Conservation (phyloP, 1,139 yeast species). For the Geotrichum carabidarum region DNA sequence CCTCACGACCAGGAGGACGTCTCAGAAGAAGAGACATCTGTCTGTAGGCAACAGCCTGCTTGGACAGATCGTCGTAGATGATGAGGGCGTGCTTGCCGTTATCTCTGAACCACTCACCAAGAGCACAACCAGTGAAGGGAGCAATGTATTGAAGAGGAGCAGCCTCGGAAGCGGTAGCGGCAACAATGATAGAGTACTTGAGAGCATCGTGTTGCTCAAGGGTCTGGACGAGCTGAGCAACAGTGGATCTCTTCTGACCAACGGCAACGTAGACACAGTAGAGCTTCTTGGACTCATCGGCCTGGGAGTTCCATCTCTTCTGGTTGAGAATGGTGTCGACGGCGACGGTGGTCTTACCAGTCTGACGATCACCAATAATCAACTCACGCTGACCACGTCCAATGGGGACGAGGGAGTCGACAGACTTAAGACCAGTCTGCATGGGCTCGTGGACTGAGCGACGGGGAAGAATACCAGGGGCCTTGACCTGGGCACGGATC, state of each 20-base stretch:
- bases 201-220: constrained; percentile 97
- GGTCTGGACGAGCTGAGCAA: constrained; percentile 98
- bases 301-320: constrained; percentile 95
- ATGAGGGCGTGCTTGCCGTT: constrained; percentile 97
- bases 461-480: constrained; percentile 99
- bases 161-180: constrained; percentile 99
- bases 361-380: constrained; percentile 99
- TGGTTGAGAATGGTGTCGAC: constrained; percentile 97
- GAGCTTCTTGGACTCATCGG: constrained; percentile 93
- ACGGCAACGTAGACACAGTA: constrained; percentile 99
- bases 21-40: constrained; percentile 95
- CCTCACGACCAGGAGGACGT: constrained; percentile 97
- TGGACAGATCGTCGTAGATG: constrained; percentile 95
- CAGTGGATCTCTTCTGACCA: constrained; percentile 99
- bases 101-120: constrained; percentile 99
- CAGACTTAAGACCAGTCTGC: constrained; percentile 99
- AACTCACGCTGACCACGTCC: constrained; percentile 99
- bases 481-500: constrained; percentile 97
- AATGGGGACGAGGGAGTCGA: constrained; percentile 97
- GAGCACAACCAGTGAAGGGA: constrained; percentile 99
- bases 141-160: constrained; percentile 99
- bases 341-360: constrained; percentile 99
- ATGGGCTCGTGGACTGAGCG: constrained; percentile 97
- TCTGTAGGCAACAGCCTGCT: constrained; percentile 99
- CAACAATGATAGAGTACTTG: constrained; percentile 96